Conservation (phyloP, 371 early-diverging fungal species). For the Capillidium heterosporum region DNA sequence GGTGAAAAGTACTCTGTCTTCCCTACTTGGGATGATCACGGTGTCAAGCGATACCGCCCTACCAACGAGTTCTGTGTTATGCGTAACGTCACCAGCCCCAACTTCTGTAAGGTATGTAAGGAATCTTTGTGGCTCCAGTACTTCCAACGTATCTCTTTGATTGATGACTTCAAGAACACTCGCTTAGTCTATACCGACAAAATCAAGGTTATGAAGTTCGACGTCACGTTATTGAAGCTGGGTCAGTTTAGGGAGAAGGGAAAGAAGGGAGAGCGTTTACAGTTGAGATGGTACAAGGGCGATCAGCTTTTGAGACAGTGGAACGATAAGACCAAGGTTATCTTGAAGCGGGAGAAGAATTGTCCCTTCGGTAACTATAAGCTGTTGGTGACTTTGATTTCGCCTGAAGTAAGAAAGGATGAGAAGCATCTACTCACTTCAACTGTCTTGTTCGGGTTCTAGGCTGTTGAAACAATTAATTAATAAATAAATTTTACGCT, state of each 20-base stretch:
- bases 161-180: constrained; percentile 23
- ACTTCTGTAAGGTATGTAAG: constrained; percentile 30
- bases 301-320: background rate
- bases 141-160: constrained; percentile 18
- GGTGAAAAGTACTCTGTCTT: constrained; percentile 21
- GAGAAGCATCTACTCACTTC: background rate
- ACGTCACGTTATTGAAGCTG: background rate
- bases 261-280: too few species aligned
- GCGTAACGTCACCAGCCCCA: constrained; percentile 28
- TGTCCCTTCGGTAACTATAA: background rate
- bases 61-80: constrained; percentile 35
- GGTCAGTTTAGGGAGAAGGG: background rate
- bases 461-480: too few species aligned
- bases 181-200: constrained; percentile 22
- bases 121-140: constrained; percentile 35
- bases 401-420: constrained; percentile 1
- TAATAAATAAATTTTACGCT: too few species aligned
- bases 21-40: constrained; percentile 19
- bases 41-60: constrained; percentile 21
- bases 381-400: background rate
- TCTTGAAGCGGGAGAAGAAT: background rate
- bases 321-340: background rate
- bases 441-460: background rate
- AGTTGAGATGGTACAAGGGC: background rate
- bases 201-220: constrained; percentile 4